These are phyloP conservation scores for Cardamine chenopodiifolia DNA, from an alignment of 345 rosid species.

Conservation along the genomic window DNA sequence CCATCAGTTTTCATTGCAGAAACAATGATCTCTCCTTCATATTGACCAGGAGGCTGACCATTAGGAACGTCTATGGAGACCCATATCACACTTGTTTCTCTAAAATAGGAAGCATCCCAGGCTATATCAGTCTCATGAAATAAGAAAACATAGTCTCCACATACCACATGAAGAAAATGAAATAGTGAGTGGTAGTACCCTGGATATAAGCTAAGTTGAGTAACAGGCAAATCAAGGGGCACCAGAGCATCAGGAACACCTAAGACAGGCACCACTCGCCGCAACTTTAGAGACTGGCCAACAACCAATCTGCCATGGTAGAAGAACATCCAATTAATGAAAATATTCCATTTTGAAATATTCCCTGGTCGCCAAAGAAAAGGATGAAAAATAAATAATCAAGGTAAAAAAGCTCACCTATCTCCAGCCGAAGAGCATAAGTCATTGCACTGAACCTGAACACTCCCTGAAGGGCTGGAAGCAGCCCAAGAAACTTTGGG, in stretches of 20 bases:
- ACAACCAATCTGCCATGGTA: slow-evolving; percentile 61
- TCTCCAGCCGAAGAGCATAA: slow-evolving; percentile 80
- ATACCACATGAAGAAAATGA: not conserved
- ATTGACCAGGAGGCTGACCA: slow-evolving; percentile 84
- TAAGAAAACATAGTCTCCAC: slow-evolving; percentile 9
- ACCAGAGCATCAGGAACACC: slow-evolving; percentile 99
- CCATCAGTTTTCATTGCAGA: slow-evolving; percentile 69
- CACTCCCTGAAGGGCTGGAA: slow-evolving; percentile 65
- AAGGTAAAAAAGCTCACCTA: slow-evolving; percentile 56
- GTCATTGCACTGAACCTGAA: slow-evolving; percentile 88
- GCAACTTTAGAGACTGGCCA: slow-evolving; percentile 72
- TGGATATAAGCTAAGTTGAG: slow-evolving; percentile 74
- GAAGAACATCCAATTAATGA: slow-evolving; percentile 29
- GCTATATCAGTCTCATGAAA: slow-evolving; percentile 8
- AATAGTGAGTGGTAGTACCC: slow-evolving; percentile 56
- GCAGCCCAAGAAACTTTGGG: slow-evolving; percentile 91
- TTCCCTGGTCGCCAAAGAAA: not conserved
- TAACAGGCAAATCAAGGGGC: slow-evolving; percentile 77
- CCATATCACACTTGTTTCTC: slow-evolving; percentile 91
- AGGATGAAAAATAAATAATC: not conserved
- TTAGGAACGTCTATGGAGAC: slow-evolving; percentile 88
- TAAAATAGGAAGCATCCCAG: slow-evolving; percentile 42
- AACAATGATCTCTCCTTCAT: slow-evolving; percentile 82
- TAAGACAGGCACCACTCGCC: slow-evolving; percentile 75
- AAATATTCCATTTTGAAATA: not conserved